phyloP scores from a whole-genome alignment of 2,329 filamentous ascomycete species.

The Penicillium sp. region DNA sequence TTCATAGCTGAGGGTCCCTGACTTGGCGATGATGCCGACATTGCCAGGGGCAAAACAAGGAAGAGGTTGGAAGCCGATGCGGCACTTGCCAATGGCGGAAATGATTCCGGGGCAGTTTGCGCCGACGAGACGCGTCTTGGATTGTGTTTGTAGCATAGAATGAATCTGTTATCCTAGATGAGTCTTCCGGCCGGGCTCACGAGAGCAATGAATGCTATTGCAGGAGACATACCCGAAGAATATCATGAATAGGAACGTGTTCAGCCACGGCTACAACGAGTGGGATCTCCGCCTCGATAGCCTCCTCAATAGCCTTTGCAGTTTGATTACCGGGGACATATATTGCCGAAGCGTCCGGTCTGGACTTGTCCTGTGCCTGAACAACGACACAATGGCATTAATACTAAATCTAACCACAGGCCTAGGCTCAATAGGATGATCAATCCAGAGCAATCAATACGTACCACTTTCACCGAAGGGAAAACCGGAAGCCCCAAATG shows the following conservation, averaged over 20 bases:
- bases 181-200: neutral
- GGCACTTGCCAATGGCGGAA: slow-evolving; percentile 70
- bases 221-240: slow-evolving; percentile 64
- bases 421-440: neutral
- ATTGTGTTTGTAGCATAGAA: slow-evolving; percentile 72
- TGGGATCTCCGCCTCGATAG: slow-evolving; percentile 77
- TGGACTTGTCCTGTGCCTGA: slow-evolving; percentile 69
- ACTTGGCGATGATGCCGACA: slow-evolving; percentile 78
- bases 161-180: slow-evolving; percentile 57
- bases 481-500: slow-evolving; percentile 75
- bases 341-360: slow-evolving; percentile 77
- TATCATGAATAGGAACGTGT: slow-evolving; percentile 77
- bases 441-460: neutral
- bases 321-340: slow-evolving; percentile 79
- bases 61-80: slow-evolving; percentile 77
- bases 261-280: slow-evolving; percentile 80
- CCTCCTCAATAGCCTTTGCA: slow-evolving; percentile 74
- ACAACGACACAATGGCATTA: slow-evolving; percentile 4
- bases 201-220: neutral
- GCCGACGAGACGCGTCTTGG: slow-evolving; percentile 72
- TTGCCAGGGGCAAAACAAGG: slow-evolving; percentile 71
- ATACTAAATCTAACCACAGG: neutral
- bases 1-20: slow-evolving; percentile 79
- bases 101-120: slow-evolving; percentile 85
- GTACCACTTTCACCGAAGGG: slow-evolving; percentile 65